Base-by-base conservation (phyloP, 108 stramenopile genomes). In the Skeletonema tropicum region DNA sequence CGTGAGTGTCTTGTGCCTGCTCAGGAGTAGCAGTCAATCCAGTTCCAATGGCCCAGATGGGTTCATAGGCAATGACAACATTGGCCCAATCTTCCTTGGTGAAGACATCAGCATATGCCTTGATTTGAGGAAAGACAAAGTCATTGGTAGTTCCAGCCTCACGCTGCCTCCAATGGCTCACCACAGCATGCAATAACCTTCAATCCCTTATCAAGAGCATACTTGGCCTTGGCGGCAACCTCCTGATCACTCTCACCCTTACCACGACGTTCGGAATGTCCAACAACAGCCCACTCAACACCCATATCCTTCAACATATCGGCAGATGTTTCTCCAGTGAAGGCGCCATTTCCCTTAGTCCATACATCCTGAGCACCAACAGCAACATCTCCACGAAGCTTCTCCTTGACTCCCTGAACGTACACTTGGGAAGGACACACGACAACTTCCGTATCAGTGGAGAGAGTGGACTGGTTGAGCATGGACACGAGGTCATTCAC, bases 1-100 rank as follows among this genome's bases (percentile, higher is more conserved):
- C 89, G 76, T 96, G 95, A 29, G 95, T 96, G 11, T 97, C 96
- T 83, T 98, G 97, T 14, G 97, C 99, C 84, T 97, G 96, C 79
- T 97, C 96, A 10, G 97, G 96, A 30, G 97, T 96, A 58, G 97
- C 97, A 49, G 97, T 97, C 63, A 97, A 83, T 66, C 98, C 97
- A 74, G 97, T 98, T 71, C 98, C 98, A 70, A 99, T 99, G 61
- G 98, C 98, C 98, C 98, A 99, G 73, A 98, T 97, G 49, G 98
- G 98, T 79, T 97, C 95, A 46, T 84, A 93, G 59, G 95, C 95
- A 72, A 96, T 91, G 57, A 96, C 95, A 61, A 92, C 92, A 55
- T 90, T 92, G 23, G 71, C 71, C 96, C 95, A 95, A 78, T 95
- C 92, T 31, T 86, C 91, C 83, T 89, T 89, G 58, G 68, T 83